Conservation (phyloP, 768 basidiomycete genomes). For the Podaxis sp. region DNA sequence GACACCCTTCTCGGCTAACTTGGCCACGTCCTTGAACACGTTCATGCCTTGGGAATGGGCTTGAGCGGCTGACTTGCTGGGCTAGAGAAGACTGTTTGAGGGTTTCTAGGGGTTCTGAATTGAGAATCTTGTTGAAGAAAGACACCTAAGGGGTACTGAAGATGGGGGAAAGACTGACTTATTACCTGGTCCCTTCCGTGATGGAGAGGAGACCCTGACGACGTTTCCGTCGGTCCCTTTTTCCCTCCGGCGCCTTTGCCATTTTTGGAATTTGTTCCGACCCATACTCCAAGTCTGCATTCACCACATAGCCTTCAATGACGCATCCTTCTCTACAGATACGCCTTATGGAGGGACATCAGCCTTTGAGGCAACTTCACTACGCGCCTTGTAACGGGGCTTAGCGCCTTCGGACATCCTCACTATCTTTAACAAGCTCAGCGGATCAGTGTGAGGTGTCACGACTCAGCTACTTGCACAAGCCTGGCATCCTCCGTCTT, state of each 20-base stretch:
- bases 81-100: slow-evolving; percentile 13
- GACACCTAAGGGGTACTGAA: slow-evolving; percentile 26
- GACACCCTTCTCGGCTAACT: slow-evolving; percentile 28
- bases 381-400: background rate
- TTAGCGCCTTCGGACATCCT: background rate
- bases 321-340: background rate
- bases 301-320: background rate
- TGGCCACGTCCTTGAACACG: slow-evolving; percentile 22
- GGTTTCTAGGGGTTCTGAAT: slow-evolving; percentile 11
- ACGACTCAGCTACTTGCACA: background rate
- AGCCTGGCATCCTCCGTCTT: background rate
- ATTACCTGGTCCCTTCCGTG: background rate
- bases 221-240: background rate
- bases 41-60: slow-evolving; percentile 23
- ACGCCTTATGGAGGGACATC: too few relatives aligned
- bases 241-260: background rate
- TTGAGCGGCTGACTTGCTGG: slow-evolving; percentile 11
- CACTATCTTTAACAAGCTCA: background rate
- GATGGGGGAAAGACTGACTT: slow-evolving; percentile 6
- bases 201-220: background rate
- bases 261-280: background rate
- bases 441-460: background rate
- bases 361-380: background rate
- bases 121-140: slow-evolving; percentile 33
- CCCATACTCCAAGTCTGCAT: background rate